Evolutionary conservation across 306 rosid species (phyloP).

Genomic region (Comarum palustre): DNA sequence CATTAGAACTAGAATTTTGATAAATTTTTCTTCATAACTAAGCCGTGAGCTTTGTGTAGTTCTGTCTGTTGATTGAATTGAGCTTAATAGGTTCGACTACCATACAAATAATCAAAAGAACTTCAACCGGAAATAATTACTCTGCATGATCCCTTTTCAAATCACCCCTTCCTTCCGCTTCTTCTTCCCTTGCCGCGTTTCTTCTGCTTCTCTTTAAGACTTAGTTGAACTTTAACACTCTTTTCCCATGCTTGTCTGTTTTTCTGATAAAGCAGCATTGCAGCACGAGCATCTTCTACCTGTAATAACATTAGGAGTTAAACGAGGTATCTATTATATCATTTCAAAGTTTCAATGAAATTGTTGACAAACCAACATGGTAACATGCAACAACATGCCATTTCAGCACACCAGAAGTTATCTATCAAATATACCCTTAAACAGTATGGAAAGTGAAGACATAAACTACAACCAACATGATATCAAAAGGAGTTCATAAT

Average conservation of each 20-base stretch:
- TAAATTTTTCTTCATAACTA: not conserved
- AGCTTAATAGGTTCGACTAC: not conserved
- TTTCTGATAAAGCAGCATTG: conserved; percentile 87
- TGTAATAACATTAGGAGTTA: conserved; percentile 21
- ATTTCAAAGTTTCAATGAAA: conserved; percentile 9
- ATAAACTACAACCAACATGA: not conserved
- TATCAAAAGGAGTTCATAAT: not conserved
- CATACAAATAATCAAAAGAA: not conserved
- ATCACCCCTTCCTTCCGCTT: conserved; percentile 41
- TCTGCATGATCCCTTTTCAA: conserved; percentile 22
- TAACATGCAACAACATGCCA: not conserved
- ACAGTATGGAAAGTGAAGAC: not conserved
- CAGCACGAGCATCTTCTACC: conserved; percentile 90
- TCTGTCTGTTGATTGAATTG: not conserved
- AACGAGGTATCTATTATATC: not conserved
- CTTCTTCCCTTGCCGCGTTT: conserved; percentile 61
- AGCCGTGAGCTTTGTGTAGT: not conserved
- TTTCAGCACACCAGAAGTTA: not conserved
- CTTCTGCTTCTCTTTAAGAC: conserved; percentile 57
- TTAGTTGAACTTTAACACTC: conserved; percentile 50
- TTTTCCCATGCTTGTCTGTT: conserved; percentile 76
- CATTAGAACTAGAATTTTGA: not conserved
- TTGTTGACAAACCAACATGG: not conserved
- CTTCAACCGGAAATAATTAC: not conserved
- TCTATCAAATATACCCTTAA: not conserved